phyloP scores from a whole-genome alignment of 1,284 basidiomycete species.

The Waitea zeae region DNA sequence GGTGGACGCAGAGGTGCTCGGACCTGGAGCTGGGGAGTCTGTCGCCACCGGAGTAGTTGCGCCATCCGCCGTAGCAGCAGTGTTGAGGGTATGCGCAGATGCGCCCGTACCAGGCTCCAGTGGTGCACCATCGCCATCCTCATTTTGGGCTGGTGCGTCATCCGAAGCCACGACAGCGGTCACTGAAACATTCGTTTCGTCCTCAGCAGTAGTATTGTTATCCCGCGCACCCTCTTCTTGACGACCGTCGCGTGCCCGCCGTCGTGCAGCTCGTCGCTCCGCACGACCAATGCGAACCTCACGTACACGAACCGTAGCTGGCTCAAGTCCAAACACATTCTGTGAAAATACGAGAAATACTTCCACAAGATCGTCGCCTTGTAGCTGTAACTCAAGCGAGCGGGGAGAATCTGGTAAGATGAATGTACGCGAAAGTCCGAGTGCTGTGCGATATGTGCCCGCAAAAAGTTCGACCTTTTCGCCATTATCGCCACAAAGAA shows the following conservation, averaged over 20 bases:
- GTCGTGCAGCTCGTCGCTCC: slow-evolving; percentile 64
- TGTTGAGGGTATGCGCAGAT: slow-evolving; percentile 4
- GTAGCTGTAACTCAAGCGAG: slow-evolving; percentile 72
- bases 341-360: slow-evolving; percentile 77
- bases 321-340: slow-evolving; percentile 78
- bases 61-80: neutral
- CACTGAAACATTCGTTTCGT: slow-evolving; percentile 43
- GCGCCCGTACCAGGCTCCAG: slow-evolving; percentile 5
- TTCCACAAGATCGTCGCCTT: slow-evolving; percentile 80
- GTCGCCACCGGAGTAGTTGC: neutral
- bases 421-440: slow-evolving; percentile 69
- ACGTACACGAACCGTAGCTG: slow-evolving; percentile 77
- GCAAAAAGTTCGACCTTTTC: slow-evolving; percentile 85
- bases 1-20: slow-evolving; percentile 7
- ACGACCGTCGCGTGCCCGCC: slow-evolving; percentile 49
- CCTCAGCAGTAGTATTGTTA: slow-evolving; percentile 21
- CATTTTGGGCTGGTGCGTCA: slow-evolving; percentile 7
- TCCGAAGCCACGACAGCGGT: slow-evolving; percentile 43
- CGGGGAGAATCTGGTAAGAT: slow-evolving; percentile 78
- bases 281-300: slow-evolving; percentile 78
- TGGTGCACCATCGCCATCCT: slow-evolving; percentile 6
- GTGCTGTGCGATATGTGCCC: slow-evolving; percentile 65
- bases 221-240: slow-evolving; percentile 31
- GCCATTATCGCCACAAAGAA: slow-evolving; percentile 81
- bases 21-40: no score